Evolutionary conservation across 768 basidiomycete genomes (phyloP), one percentile per base, ranked within the genome.

Genomic region (Lyophyllum shimeji): DNA sequence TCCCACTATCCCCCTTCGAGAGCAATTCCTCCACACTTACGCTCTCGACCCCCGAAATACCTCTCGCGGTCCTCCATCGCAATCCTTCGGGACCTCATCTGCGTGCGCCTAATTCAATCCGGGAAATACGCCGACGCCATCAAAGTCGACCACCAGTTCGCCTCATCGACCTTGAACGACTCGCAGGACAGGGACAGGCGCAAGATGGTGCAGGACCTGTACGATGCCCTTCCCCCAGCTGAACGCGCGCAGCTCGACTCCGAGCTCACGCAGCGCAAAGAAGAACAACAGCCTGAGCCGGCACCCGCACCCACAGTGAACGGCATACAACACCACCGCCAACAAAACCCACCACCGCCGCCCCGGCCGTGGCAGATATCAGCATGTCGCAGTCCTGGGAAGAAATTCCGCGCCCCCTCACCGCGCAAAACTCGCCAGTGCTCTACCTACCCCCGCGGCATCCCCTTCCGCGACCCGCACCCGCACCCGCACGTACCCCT

Each of bases 61-160:
- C 69, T 86, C 9, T 73, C 84, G 0, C 59, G 77, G 7, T 62
- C 77, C 1, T 80, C 83, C 1, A 67, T 86, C 23, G 76, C 84
- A 5, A 74, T 82, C 13, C 68, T 93, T 0, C 90, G 90, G 66
- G 89, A 93, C 59, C 78, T 93, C n/a, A 77, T 90, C 25, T 90
- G 87, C 57, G 82, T 88, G 15, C 86, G 92, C 9, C 80, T 93
- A 8, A 81, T 93, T 31, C 86, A 90, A 64, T 79, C 76, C 2
- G 91, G 90, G 3, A 80, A 82, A 55, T 85, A 86, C 62, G 71
- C 79, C 0, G 83, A 84, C n/a, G 92, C 90, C 8, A 82, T 93
- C 65, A 87, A 85, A 71, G 76, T 90, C 42, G 90, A 93, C 67
- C 81, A 82, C 48, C 76, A 81, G 61, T 86, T 90, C 60, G 68